phyloP scores from a whole-genome alignment of 2,329 filamentous ascomycete species.

The Cryphonectria naterciae region DNA sequence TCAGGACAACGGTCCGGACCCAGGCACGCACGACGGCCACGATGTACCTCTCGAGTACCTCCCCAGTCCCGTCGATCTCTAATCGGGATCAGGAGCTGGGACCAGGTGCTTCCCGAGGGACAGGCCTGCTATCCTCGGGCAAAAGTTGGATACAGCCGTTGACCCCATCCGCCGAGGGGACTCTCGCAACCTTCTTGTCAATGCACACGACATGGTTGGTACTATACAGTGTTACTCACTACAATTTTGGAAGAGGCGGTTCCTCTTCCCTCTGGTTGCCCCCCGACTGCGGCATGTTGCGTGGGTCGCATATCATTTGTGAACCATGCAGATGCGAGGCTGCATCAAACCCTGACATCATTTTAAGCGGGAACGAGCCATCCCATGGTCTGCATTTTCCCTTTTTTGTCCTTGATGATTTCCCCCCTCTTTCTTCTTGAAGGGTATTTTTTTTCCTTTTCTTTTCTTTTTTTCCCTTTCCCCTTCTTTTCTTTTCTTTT shows the following conservation, averaged over 20 bases:
- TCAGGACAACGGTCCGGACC: slow-evolving; percentile 1
- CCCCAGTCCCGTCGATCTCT: slow-evolving; percentile 16
- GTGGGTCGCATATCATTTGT: slow-evolving; percentile 9
- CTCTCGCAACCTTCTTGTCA: slow-evolving; percentile 7
- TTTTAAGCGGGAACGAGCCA: slow-evolving; percentile 5
- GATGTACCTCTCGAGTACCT: slow-evolving; percentile 25
- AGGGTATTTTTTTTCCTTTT: background rate
- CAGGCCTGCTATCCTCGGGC: slow-evolving; percentile 20
- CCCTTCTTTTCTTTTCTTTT: slow-evolving; percentile 2
- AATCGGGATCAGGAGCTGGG: slow-evolving; percentile 21
- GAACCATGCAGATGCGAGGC: slow-evolving; percentile 8
- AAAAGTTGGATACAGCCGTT: slow-evolving; percentile 19
- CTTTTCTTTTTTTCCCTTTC: too few relatives aligned
- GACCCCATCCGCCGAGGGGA: slow-evolving; percentile 2
- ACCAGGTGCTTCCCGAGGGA: slow-evolving; percentile 22
- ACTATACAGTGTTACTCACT: background rate
- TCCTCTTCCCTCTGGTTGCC: background rate
- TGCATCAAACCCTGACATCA: slow-evolving; percentile 12
- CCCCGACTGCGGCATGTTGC: slow-evolving; percentile 3
- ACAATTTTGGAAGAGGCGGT: background rate
- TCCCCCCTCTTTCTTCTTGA: too few relatives aligned
- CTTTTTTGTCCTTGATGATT: background rate
- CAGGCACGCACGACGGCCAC: background rate
- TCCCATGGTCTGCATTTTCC: background rate
- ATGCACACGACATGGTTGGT: slow-evolving; percentile 6